These are phyloP conservation scores for Amaranthus tricolor DNA, from an alignment of 179 eudicot genomes.

Conservation along the genomic window DNA sequence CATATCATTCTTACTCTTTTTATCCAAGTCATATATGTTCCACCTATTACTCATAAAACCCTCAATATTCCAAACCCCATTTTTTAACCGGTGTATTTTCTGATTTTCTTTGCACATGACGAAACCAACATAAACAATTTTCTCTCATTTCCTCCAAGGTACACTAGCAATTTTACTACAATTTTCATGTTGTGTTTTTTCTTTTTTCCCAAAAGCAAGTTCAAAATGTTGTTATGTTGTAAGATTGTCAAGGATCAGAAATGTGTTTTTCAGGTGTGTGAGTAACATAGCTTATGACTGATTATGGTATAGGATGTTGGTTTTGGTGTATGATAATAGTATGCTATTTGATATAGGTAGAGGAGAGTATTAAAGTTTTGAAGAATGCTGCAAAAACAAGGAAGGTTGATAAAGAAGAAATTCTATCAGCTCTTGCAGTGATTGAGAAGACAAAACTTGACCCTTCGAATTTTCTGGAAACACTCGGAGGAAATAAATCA, in stretches of 20 bases:
- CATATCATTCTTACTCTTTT: no score
- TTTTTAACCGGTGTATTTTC: no score
- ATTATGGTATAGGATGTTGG: background rate
- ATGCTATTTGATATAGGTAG: constrained; percentile 47
- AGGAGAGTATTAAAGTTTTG: constrained; percentile 58
- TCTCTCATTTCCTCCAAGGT: no score
- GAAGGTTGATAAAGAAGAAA: constrained; percentile 49
- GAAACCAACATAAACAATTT: no score
- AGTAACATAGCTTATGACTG: no score
- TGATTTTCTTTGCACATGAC: no score
- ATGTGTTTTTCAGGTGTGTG: no score
- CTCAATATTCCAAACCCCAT: no score
- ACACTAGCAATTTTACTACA: background rate
- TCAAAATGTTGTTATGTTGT: background rate
- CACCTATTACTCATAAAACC: no score
- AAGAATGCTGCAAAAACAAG: constrained; percentile 86
- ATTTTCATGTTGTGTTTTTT: background rate
- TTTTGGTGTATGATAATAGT: background rate
- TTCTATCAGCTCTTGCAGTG: constrained; percentile 59
- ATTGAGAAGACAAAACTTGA: constrained; percentile 82
- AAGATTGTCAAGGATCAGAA: background rate
- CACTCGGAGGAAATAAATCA: constrained; percentile 80
- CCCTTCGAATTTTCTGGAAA: constrained; percentile 64
- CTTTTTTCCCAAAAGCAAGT: background rate
- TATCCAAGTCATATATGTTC: no score